Conservation (phyloP, 306 rosid genomes). For the Sesbania bispinosa region DNA sequence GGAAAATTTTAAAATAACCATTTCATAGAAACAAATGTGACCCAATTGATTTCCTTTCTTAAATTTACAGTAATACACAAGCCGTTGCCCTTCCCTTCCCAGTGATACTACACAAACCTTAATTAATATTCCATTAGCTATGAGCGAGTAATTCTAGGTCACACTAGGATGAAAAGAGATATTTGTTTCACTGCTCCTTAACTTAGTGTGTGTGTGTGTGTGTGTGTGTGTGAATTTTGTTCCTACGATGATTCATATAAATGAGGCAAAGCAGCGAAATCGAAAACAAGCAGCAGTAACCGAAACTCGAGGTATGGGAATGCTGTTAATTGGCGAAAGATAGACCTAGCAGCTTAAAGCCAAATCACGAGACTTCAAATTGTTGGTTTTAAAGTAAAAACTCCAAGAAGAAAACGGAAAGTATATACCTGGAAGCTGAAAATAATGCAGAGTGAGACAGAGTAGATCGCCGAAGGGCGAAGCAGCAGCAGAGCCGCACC, state of each 20-base stretch:
- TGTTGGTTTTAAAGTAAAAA: neutral
- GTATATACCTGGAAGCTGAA: neutral
- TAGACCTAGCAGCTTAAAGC: neutral
- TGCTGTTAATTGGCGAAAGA: neutral
- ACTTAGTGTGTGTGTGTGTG: no score
- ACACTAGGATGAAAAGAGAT: neutral
- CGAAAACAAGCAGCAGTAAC: neutral
- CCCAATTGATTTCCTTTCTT: neutral
- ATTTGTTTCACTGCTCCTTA: no score
- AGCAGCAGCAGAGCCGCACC: neutral
- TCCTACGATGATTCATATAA: neutral
- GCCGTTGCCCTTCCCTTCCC: neutral
- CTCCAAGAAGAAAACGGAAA: neutral
- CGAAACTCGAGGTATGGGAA: neutral
- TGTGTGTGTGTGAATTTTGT: no score
- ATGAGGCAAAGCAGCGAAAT: neutral
- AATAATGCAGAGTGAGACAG: neutral
- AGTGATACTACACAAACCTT: neutral
- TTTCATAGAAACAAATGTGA: neutral
- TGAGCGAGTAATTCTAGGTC: neutral
- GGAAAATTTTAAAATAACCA: neutral
- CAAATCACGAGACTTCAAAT: neutral
- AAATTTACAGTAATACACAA: neutral
- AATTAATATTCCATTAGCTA: neutral
- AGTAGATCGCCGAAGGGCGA: neutral